Evolutionary conservation across 345 rosid species (phyloP).

Genomic region (Arabis hirsuta): DNA sequence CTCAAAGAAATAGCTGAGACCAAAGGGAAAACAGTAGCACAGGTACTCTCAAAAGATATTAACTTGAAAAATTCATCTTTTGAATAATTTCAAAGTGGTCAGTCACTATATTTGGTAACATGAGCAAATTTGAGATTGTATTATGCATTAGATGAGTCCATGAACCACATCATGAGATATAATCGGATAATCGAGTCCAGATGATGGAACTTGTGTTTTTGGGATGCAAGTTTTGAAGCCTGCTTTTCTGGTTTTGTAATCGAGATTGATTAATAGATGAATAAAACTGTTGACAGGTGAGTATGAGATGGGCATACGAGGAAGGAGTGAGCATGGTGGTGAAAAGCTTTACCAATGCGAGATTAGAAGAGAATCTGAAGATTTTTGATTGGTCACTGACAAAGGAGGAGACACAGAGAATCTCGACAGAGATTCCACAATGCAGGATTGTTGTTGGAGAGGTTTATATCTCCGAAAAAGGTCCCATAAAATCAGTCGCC

Average conservation of each 20-base stretch:
- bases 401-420: constrained; percentile 51
- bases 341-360: constrained; percentile 62
- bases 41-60: constrained; percentile 42
- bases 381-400: constrained; percentile 63
- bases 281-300: constrained; percentile 47
- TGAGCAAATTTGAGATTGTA: not conserved
- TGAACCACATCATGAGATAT: not conserved
- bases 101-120: too few relatives aligned
- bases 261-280: not conserved
- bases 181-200: not conserved
- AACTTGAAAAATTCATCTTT: not conserved
- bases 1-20: constrained; percentile 66
- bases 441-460: constrained; percentile 42
- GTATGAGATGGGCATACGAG: constrained; percentile 68
- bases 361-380: constrained; percentile 61
- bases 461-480: constrained; percentile 34
- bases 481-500: constrained; percentile 35
- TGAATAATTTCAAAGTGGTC: too few relatives aligned
- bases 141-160: not conserved
- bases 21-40: constrained; percentile 74
- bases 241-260: not conserved
- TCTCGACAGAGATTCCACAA: constrained; percentile 52
- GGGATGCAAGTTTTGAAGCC: not conserved
- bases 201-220: not conserved
- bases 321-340: constrained; percentile 56